phyloP scores from a whole-genome alignment of 2,329 filamentous ascomycete genomes.

The Aspergillus pseudotamarii region DNA sequence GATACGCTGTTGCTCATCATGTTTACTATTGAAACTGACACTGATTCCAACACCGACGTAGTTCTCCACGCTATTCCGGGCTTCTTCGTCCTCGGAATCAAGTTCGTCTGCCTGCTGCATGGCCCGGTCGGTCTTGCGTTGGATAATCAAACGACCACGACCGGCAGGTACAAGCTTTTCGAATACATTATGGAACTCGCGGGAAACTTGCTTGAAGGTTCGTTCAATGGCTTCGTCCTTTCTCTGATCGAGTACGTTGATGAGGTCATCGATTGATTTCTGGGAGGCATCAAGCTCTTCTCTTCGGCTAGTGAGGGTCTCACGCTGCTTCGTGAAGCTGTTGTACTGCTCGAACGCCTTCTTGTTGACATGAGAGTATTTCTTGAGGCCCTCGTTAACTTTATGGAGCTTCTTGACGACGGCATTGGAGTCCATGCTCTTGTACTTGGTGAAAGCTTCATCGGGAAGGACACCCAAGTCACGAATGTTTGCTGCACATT shows the following conservation, averaged over 20 bases:
- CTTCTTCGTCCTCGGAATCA: conserved; percentile 66
- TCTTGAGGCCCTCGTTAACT: conserved; percentile 89
- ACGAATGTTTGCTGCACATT: conserved; percentile 85
- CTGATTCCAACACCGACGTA: conserved; percentile 96
- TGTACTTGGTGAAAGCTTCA: conserved; percentile 89
- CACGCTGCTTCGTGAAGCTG: conserved; percentile 90
- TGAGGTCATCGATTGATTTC: conserved; percentile 85
- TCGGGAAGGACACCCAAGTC: conserved; percentile 92
- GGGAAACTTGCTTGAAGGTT: conserved; percentile 96
- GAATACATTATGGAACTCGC: conserved; percentile 90
- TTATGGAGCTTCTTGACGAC: conserved; percentile 79
- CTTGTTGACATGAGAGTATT: conserved; percentile 98
- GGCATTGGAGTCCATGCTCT: conserved; percentile 75
- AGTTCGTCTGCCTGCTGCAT: conserved; percentile 67
- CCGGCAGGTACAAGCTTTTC: conserved; percentile 93
- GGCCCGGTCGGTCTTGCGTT: conserved; percentile 79
- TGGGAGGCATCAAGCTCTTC: conserved; percentile 86
- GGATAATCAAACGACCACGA: conserved; percentile 87
- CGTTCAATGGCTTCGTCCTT: conserved; percentile 98
- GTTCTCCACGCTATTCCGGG: conserved; percentile 74
- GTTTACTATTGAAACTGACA: conserved; percentile 97
- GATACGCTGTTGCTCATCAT: conserved; percentile 97
- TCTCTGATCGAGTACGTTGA: conserved; percentile 86
- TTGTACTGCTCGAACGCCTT: conserved; percentile 99
- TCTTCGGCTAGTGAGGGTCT: conserved; percentile 79